Base-by-base conservation (phyloP, 768 basidiomycete species). In the Russula sp. region DNA sequence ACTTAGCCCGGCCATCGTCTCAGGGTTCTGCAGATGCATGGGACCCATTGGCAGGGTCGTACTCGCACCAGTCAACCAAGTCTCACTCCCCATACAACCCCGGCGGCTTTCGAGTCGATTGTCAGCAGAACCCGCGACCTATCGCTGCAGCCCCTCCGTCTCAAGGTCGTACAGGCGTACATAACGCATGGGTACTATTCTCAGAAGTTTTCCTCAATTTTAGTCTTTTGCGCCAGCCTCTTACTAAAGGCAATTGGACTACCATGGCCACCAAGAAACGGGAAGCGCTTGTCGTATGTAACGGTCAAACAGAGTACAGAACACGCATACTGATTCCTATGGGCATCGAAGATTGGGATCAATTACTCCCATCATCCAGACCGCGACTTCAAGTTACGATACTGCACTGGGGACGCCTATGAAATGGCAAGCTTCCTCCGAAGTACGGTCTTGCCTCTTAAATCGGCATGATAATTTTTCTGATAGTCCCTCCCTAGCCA, bases 341-440 rank as follows among this genome's bases (percentile, higher is more conserved):
- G 2, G 28, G 11, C 0, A 8, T 28, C 34, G 20, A 57, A 62
- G 61, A 40, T 62, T 22, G 61, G 61, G 36, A 57, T 30, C 36
- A 42, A 62, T 42, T 62, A 56, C 10, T 13, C 10, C 3, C 2
- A 0, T 0, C 54, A 62, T 11, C n/a, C 0, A 20, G 11, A 49
- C 26, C 46, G 4, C 26, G 1, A 1, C 7, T 40, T 57, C 5
- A 8, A n/a, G 14, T 24, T 62, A 4, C 10, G 6, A 14, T 2
- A 8, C 14, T 26, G 18, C 16, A 6, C 22, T n/a, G 1, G 18
- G 6, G 61, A 62, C n/a, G 55, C 55, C 0, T 5, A 24, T 5
- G 2, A 2, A 14, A 57, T 57, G 24, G 61, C 61, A 5, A n/a
- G 1, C 28, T 62, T 57, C 40, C 54, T 62, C 14, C 5, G 20